Percentiles rank a stretch among this genome's conserved stretches.
Evolutionary conservation across 2,329 filamentous ascomycete genomes (phyloP).

Genomic region (Sporothrix brunneoviolacea): DNA sequence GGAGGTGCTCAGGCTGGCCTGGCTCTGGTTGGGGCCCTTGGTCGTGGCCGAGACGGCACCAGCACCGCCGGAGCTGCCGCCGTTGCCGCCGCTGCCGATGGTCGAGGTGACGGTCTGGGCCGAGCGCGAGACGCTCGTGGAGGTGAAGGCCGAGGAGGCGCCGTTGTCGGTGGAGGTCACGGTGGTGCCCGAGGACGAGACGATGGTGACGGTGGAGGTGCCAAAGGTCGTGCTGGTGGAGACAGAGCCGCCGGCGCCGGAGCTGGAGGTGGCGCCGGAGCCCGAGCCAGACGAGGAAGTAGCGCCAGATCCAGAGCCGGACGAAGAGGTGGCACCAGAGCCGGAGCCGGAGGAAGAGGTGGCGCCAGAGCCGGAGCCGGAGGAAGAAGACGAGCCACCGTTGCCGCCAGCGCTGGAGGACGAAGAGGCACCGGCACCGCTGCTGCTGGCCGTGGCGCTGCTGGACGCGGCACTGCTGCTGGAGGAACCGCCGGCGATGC

Average conservation of each 20-base stretch:
- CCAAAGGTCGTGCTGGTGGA: constrained; percentile 12
- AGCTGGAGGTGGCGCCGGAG: constrained; percentile 3
- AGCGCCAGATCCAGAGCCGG: constrained; percentile 5
- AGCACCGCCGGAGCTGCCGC: background rate
- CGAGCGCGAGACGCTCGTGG: background rate
- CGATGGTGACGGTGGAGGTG: constrained; percentile 22
- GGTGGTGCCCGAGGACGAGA: constrained; percentile 18
- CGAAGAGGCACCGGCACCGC: background rate
- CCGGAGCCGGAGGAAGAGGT: background rate
- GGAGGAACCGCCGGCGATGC: constrained; percentile 15
- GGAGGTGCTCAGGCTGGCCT: constrained; percentile 19
- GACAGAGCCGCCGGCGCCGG: background rate
- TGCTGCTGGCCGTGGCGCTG: background rate
- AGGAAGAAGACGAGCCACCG: constrained; percentile 5
- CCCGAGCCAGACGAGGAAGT: background rate
- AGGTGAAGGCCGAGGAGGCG: constrained; percentile 3
- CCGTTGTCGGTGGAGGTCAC: background rate
- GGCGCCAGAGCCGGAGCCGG: background rate
- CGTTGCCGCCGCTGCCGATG: background rate
- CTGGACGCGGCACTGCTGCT: background rate
- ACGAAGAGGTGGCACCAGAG: background rate
- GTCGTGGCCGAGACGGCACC: constrained; percentile 4
- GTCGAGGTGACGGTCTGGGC: background rate
- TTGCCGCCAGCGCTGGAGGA: background rate
- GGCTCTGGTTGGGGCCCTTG: constrained; percentile 1